A percentile compares a stretch with the other conserved stretches of the same genome.
phyloP scores from a whole-genome alignment of 495 filamentous ascomycete genomes.

The Baudoinia panamericana region DNA sequence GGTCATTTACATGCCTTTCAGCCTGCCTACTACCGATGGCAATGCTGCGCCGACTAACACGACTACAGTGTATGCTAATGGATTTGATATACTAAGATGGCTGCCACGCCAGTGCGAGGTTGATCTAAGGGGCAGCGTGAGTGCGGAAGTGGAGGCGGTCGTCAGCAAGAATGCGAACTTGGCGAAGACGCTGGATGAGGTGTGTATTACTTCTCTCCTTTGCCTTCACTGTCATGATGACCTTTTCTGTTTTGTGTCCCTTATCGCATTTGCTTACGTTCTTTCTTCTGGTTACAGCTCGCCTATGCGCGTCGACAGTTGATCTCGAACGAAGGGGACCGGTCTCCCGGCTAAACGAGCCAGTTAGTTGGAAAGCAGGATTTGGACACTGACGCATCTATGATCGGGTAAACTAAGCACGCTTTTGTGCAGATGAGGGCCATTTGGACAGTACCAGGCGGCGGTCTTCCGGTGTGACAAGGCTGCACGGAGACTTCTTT shows the following conservation, averaged over 20 bases:
- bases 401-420: no score
- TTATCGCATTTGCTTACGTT: background rate
- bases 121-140: slow-evolving; percentile 16
- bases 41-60: slow-evolving; percentile 3
- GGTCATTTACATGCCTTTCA: slow-evolving; percentile 24
- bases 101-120: slow-evolving; percentile 24
- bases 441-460: no score
- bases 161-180: slow-evolving; percentile 23
- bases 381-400: no score
- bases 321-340: slow-evolving; percentile 14
- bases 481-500: no score
- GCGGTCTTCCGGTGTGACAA: no score
- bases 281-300: slow-evolving; percentile 5
- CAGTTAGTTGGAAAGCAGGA: no score
- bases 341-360: background rate
- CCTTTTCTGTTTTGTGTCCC: background rate
- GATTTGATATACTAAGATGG: slow-evolving; percentile 27
- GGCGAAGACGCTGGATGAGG: slow-evolving; percentile 23
- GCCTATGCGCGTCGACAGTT: slow-evolving; percentile 18
- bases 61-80: slow-evolving; percentile 24
- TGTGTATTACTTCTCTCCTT: slow-evolving; percentile 2
- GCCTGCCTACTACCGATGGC: slow-evolving; percentile 10
- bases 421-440: no score
- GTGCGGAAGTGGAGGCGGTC: slow-evolving; percentile 21
- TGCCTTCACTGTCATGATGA: no score